phyloP scores from a whole-genome alignment of 768 basidiomycete species.

The Suillus tomentosus region DNA sequence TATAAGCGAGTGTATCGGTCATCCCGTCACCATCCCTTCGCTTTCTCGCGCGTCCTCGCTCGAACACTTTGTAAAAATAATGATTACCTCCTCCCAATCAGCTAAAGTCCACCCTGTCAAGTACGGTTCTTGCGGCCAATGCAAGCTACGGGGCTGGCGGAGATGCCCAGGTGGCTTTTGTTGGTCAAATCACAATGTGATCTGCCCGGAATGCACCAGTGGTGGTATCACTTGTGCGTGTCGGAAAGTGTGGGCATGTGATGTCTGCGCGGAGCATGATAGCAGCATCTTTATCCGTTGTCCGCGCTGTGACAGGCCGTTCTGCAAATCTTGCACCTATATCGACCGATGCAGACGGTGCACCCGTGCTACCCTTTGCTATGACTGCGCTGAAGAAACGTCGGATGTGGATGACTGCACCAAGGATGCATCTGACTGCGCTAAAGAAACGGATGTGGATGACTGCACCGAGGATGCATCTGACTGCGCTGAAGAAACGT shows the following conservation, averaged over 20 bases:
- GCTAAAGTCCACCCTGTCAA: neutral
- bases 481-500: neutral
- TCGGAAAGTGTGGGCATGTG: neutral
- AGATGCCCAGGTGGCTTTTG: neutral
- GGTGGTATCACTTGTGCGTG: neutral
- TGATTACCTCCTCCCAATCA: neutral
- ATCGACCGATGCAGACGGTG: neutral
- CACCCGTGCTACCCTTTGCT: neutral
- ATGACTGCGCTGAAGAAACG: neutral
- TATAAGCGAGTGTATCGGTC: neutral
- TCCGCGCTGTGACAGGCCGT: neutral
- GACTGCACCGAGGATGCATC: neutral
- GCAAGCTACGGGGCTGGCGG: neutral
- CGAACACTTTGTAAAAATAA: neutral
- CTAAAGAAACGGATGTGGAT: neutral
- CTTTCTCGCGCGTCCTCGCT: neutral
- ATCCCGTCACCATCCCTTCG: neutral
- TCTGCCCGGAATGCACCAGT: neutral
- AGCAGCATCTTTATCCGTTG: neutral
- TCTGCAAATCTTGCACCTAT: neutral
- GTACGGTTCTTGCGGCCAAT: neutral
- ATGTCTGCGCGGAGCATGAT: neutral
- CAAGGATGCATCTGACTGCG: neutral
- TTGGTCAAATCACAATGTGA: neutral
- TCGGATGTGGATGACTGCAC: neutral